phyloP scores from a whole-genome alignment of 352 stramenopile genomes.

The Phytophthora vignae region DNA sequence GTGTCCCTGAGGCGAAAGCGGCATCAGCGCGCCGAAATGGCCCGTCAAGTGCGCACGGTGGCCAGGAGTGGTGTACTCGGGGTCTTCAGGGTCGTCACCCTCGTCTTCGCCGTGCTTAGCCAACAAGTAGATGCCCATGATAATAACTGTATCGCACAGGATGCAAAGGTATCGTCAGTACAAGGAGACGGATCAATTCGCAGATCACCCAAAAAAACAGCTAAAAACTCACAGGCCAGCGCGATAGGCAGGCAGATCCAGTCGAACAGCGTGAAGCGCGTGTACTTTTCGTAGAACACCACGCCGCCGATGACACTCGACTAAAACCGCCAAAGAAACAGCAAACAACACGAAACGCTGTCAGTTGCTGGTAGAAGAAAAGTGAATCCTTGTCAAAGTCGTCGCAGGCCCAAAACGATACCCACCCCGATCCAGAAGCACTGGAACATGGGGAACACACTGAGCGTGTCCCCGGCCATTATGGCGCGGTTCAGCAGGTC shows the following conservation, averaged over 20 bases:
- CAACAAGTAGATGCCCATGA: constrained; percentile 84
- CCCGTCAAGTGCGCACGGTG: constrained; percentile 62
- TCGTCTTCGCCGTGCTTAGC: constrained; percentile 80
- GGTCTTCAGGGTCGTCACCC: constrained; percentile 37
- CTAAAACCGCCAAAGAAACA: constrained; percentile 37
- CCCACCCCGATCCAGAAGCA: constrained; percentile 90
- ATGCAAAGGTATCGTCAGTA: constrained; percentile 6
- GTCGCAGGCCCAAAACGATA: constrained; percentile 9
- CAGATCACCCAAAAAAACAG: neutral
- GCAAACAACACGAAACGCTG: neutral
- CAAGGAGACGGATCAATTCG: neutral
- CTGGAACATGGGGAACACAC: constrained; percentile 90
- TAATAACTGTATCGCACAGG: constrained; percentile 68
- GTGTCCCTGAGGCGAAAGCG: constrained; percentile 64
- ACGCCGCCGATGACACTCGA: constrained; percentile 86
- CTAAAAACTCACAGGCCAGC: constrained; percentile 61
- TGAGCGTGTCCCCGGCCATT: constrained; percentile 86
- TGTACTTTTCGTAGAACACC: constrained; percentile 90
- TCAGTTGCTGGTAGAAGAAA: constrained; percentile 15
- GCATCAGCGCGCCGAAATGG: constrained; percentile 85
- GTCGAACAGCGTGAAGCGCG: constrained; percentile 76
- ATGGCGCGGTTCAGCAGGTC: constrained; percentile 87
- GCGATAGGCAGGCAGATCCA: constrained; percentile 86
- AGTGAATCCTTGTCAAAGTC: constrained; percentile 1
- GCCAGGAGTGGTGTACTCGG: constrained; percentile 42